Conservation (phyloP, 2,329 filamentous ascomycete genomes). For the Sclerotinia trifoliorum region DNA sequence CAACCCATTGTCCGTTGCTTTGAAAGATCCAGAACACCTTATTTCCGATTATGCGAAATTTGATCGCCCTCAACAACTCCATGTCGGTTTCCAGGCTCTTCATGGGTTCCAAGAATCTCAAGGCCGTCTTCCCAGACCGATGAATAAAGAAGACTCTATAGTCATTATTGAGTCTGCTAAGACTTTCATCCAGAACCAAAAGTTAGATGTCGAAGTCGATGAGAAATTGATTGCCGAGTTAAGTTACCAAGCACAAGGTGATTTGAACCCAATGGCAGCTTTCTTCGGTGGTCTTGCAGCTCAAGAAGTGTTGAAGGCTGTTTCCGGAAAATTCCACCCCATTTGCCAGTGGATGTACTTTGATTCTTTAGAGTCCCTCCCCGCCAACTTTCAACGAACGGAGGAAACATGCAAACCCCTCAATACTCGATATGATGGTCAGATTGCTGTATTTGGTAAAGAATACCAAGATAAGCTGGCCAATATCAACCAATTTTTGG, state of each 20-base stretch:
- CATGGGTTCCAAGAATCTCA: conserved; percentile 79
- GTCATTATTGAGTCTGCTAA: conserved; percentile 75
- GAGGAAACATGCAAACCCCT: conserved; percentile 85
- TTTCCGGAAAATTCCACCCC: conserved; percentile 97
- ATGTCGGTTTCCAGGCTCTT: conserved; percentile 88
- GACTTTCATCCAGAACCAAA: conserved; percentile 69
- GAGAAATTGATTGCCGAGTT: conserved; percentile 92
- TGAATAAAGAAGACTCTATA: conserved; percentile 79
- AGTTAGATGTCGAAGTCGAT: conserved; percentile 79
- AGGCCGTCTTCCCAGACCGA: conserved; percentile 73
- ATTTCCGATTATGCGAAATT: conserved; percentile 98
- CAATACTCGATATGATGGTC: conserved; percentile 88
- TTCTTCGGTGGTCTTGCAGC: conserved; percentile 93
- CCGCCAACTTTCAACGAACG: conserved; percentile 69
- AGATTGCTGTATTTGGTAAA: conserved; percentile 92
- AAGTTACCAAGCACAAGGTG: conserved; percentile 89
- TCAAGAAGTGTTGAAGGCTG: conserved; percentile 93
- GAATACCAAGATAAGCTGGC: conserved; percentile 93
- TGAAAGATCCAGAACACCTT: conserved; percentile 85
- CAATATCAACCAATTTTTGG: conserved; percentile 88
- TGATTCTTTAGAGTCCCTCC: conserved; percentile 94
- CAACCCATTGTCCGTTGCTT: conserved; percentile 71
- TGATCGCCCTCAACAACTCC: conserved; percentile 87
- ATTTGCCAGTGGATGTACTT: conserved; percentile 96
- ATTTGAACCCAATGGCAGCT: conserved; percentile 87